Percentiles rank a stretch among this genome's conserved stretches.
phyloP scores from a whole-genome alignment of 768 basidiomycete genomes.

The Calocybe cyanea region DNA sequence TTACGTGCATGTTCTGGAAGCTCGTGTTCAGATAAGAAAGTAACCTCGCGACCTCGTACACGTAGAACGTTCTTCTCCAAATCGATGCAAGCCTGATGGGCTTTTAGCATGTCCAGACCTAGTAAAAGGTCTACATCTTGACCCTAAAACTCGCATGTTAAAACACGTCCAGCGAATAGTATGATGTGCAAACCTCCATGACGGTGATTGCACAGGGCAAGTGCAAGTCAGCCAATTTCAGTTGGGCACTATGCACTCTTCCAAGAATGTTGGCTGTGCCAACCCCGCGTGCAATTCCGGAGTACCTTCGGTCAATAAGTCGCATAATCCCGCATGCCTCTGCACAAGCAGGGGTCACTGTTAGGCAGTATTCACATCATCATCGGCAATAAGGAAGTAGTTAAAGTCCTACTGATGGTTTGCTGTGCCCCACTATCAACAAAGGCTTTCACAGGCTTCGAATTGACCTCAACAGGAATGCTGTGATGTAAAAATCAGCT shows the following conservation, averaged over 20 bases:
- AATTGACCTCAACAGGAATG: slow-evolving; percentile 91
- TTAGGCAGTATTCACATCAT: background rate
- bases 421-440: slow-evolving; percentile 97
- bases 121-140: slow-evolving; percentile 92
- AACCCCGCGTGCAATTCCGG: slow-evolving; percentile 90
- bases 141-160: slow-evolving; percentile 44
- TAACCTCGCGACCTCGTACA: slow-evolving; percentile 88
- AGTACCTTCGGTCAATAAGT: slow-evolving; percentile 79
- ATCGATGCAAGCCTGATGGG: slow-evolving; percentile 95
- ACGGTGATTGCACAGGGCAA: slow-evolving; percentile 92
- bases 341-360: slow-evolving; percentile 90
- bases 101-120: slow-evolving; percentile 98
- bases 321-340: slow-evolving; percentile 95
- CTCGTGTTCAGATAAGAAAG: slow-evolving; percentile 92
- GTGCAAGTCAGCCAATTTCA: slow-evolving; percentile 80
- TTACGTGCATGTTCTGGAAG: slow-evolving; percentile 75
- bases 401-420: slow-evolving; percentile 76
- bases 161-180: background rate
- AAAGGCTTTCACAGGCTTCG: slow-evolving; percentile 87
- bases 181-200: slow-evolving; percentile 66
- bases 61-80: slow-evolving; percentile 83
- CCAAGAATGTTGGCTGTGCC: slow-evolving; percentile 94
- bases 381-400: background rate
- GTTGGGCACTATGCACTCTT: slow-evolving; percentile 88
- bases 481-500: slow-evolving; percentile 32